Conservation (phyloP, 2,329 filamentous ascomycete species). For the Zymoseptoria ardabiliae region DNA sequence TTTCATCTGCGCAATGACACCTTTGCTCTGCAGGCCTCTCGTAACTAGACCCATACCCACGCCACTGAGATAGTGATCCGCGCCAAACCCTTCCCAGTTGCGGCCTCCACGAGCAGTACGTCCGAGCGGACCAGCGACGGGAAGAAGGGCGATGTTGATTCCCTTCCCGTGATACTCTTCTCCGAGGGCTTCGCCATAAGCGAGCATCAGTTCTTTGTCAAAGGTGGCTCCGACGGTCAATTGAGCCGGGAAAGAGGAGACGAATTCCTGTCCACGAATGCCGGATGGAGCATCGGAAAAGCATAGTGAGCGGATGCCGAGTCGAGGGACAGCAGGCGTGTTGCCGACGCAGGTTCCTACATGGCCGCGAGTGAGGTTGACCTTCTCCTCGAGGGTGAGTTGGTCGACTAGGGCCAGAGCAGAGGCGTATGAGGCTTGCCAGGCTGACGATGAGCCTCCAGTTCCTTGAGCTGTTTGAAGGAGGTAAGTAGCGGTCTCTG, state of each 20-base stretch:
- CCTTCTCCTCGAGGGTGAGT: slow-evolving; percentile 31
- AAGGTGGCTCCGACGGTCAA: slow-evolving; percentile 51
- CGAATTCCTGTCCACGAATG: slow-evolving; percentile 64
- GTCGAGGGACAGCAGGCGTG: slow-evolving; percentile 60
- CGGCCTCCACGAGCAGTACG: slow-evolving; percentile 22
- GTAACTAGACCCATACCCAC: slow-evolving; percentile 45
- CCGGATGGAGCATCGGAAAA: slow-evolving; percentile 38
- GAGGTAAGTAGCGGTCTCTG: background rate
- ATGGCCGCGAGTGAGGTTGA: slow-evolving; percentile 29
- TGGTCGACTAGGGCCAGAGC: slow-evolving; percentile 28
- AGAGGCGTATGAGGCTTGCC: slow-evolving; percentile 27
- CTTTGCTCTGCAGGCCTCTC: slow-evolving; percentile 43
- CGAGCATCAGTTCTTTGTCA: slow-evolving; percentile 48
- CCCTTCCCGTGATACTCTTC: slow-evolving; percentile 30
- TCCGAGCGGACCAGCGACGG: slow-evolving; percentile 55
- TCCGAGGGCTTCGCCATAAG: slow-evolving; percentile 47
- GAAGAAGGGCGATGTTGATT: slow-evolving; percentile 47
- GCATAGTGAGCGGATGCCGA: slow-evolving; percentile 57
- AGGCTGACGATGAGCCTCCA: slow-evolving; percentile 18
- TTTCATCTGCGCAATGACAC: slow-evolving; percentile 38
- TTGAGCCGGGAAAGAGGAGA: slow-evolving; percentile 71
- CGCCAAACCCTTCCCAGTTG: slow-evolving; percentile 54
- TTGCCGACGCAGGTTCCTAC: slow-evolving; percentile 59
- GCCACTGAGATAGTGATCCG: slow-evolving; percentile 56
- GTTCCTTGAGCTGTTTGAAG: slow-evolving; percentile 14